Percentiles rank a stretch among this genome's conserved stretches.
phyloP scores from a whole-genome alignment of 768 basidiomycete species.

The Cyathus striatus region DNA sequence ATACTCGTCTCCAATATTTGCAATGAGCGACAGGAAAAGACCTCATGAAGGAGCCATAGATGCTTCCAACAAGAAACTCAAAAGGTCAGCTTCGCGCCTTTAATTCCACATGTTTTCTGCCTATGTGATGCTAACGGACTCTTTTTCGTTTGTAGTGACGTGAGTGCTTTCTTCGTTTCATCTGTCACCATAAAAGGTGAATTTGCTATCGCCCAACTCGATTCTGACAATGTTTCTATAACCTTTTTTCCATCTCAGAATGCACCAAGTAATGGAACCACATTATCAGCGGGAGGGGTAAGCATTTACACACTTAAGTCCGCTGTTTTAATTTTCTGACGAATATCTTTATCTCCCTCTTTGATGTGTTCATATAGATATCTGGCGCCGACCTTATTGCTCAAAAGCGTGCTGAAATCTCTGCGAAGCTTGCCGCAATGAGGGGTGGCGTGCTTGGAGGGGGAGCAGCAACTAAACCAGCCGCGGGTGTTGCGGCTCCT shows the following conservation, averaged over 20 bases:
- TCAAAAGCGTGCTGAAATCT: constrained; percentile 79
- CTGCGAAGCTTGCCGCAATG: constrained; percentile 81
- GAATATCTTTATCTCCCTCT: neutral
- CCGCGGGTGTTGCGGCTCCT: constrained; percentile 31
- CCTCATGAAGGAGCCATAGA: constrained; percentile 52
- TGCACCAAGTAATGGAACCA: constrained; percentile 36
- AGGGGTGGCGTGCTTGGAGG: constrained; percentile 33
- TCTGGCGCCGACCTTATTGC: constrained; percentile 67
- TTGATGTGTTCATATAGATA: constrained; percentile 21
- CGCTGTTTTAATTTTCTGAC: constrained; percentile 1
- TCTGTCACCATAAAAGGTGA: constrained; percentile 59
- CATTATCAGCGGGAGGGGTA: constrained; percentile 31
- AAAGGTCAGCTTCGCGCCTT: constrained; percentile 45
- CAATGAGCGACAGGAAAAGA: constrained; percentile 70
- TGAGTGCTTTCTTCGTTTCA: constrained; percentile 45
- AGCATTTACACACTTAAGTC: constrained; percentile 18
- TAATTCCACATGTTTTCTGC: constrained; percentile 2
- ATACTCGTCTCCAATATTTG: neutral
- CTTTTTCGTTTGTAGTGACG: constrained; percentile 46
- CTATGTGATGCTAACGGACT: neutral
- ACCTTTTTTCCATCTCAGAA: constrained; percentile 56
- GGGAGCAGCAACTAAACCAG: constrained; percentile 2
- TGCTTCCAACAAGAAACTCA: constrained; percentile 50
- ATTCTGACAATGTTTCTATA: constrained; percentile 67
- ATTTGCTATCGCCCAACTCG: constrained; percentile 42